Conservation (phyloP, 306 rosid species). For the Cicer arietinum region DNA sequence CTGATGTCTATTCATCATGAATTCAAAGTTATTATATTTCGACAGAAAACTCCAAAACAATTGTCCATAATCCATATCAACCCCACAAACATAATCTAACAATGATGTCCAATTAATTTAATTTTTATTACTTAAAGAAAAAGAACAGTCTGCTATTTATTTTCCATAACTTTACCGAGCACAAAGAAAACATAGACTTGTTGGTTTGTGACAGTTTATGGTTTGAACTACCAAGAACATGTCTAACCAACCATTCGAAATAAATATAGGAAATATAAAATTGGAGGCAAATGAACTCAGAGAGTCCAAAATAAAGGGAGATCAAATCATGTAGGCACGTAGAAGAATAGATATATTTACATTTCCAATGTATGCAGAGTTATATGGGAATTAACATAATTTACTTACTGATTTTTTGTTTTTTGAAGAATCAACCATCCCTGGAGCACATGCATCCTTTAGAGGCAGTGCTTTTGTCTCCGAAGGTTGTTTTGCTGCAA, state of each 20-base stretch:
- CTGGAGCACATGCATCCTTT: slow-evolving; percentile 56
- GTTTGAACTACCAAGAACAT: slow-evolving; percentile 11
- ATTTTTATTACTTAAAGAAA: not conserved
- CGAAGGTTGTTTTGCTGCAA: slow-evolving; percentile 56
- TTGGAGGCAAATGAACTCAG: not conserved
- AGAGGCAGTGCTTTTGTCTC: slow-evolving; percentile 49
- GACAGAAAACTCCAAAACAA: slow-evolving; percentile 2
- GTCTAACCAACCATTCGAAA: slow-evolving; percentile 13
- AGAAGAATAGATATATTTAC: not conserved
- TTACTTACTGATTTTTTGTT: slow-evolving; percentile 70
- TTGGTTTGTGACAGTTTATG: not conserved
- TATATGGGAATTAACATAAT: slow-evolving; percentile 32
- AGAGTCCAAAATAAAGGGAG: not conserved
- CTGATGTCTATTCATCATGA: not conserved
- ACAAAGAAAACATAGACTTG: not conserved
- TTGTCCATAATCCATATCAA: slow-evolving; percentile 13
- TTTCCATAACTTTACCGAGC: slow-evolving; percentile 1
- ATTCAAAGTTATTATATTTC: not conserved
- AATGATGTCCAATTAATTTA: slow-evolving; percentile 28
- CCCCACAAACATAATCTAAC: slow-evolving; percentile 10
- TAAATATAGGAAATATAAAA: slow-evolving; percentile 12
- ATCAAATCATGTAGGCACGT: not conserved
- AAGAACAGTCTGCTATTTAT: slow-evolving; percentile 25
- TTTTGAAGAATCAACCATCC: slow-evolving; percentile 57
- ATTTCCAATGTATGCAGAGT: slow-evolving; percentile 12